A percentile compares a stretch with the other conserved stretches of the same genome.
Conservation (phyloP, 2,329 filamentous ascomycete species). For the Apiospora kogelbergensis region DNA sequence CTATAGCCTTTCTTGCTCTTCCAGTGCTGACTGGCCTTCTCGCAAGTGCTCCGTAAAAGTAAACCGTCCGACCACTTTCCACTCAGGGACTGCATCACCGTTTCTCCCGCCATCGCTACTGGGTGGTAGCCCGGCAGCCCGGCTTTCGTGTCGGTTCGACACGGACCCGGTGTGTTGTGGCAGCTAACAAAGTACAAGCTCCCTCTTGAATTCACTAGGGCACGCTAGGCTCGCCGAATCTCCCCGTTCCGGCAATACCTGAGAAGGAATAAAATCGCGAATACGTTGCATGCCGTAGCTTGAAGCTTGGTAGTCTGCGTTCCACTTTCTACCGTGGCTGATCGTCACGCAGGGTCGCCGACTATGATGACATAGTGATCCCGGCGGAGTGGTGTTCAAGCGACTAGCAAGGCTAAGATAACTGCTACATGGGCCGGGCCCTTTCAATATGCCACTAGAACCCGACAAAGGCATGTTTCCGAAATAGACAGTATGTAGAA, state of each 20-base stretch:
- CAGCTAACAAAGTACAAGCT: not conserved
- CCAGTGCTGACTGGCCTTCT: not conserved
- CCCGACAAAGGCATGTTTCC: not conserved
- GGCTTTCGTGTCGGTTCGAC: not conserved
- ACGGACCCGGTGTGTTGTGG: not conserved
- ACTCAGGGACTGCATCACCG: not conserved
- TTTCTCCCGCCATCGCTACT: not conserved
- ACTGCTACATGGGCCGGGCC: not conserved
- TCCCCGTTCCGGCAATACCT: not conserved
- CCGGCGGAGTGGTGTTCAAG: not conserved
- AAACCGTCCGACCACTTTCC: not conserved
- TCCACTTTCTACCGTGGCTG: not conserved
- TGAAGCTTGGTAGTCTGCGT: not conserved
- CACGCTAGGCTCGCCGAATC: not conserved
- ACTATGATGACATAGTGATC: conserved; percentile 3
- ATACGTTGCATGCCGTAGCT: not conserved
- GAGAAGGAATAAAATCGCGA: not conserved
- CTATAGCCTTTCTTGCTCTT: not conserved
- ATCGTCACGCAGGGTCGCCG: not conserved
- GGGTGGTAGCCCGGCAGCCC: not conserved
- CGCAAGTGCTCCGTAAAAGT: not conserved
- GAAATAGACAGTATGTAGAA: not conserved
- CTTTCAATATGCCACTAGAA: not conserved
- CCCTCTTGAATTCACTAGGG: not conserved
- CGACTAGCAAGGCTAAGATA: not conserved